Conservation (phyloP, 768 basidiomycete species). For the Tylopilus sp. region DNA sequence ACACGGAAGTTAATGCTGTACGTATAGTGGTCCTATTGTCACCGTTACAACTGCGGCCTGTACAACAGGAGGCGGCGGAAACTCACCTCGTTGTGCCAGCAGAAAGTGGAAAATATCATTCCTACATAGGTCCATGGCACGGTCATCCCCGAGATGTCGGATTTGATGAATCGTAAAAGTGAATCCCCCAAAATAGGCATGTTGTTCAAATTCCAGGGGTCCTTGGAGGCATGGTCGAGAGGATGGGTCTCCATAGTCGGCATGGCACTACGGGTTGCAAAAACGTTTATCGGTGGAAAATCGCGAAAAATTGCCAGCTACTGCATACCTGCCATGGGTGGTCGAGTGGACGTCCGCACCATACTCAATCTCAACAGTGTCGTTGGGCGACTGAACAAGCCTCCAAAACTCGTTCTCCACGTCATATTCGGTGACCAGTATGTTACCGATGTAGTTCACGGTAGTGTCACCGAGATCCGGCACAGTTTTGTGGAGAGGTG, state of each 20-base stretch:
- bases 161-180: constrained; percentile 94
- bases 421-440: constrained; percentile 81
- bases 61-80: constrained; percentile 14
- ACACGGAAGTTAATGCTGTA: constrained; percentile 92
- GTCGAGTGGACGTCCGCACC: constrained; percentile 99
- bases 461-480: constrained; percentile 46
- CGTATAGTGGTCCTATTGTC: constrained; percentile 89
- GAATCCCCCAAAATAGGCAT: constrained; percentile 92
- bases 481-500: constrained; percentile 39
- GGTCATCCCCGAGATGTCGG: constrained; percentile 99
- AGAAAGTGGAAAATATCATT: constrained; percentile 98
- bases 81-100: constrained; percentile 96
- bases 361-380: constrained; percentile 97
- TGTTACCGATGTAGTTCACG: constrained; percentile 53
- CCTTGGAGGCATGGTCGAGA: constrained; percentile 77
- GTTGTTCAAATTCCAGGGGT: constrained; percentile 98
- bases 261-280: constrained; percentile 79
- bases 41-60: constrained; percentile 22
- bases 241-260: constrained; percentile 95
- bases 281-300: constrained; percentile 29
- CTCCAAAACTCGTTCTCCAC: constrained; percentile 97
- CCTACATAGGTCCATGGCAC: constrained; percentile 99
- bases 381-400: constrained; percentile 81
- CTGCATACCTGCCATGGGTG: constrained; percentile 86
- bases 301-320: constrained; percentile 8